Base-by-base conservation (phyloP, 805 yeast species). In the Starmerella kuoi region DNA sequence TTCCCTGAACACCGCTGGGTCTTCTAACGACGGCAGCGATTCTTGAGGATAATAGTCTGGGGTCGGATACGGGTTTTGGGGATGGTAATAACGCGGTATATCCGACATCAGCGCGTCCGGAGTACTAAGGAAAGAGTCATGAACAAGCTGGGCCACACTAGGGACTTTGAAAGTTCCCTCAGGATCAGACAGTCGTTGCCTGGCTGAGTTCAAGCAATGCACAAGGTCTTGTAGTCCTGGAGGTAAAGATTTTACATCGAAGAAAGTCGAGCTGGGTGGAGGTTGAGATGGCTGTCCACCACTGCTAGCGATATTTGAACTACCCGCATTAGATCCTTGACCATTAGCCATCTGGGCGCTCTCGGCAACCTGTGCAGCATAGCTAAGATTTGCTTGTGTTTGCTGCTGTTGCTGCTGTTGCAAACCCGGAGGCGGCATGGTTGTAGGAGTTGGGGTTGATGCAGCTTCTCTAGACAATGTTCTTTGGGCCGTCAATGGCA, bases 41-140 rank as follows among this genome's bases (percentile, higher is more conserved):
- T 81, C 91, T 57, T 77, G 84, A 2, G 98, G 98, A 62, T 84
- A 91, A 61, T 79, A 83, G 19, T 81, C 73, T 30, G 91, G 83
- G 6, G 94, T 84, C 22, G 95, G 94, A 57, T 81, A 93, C 41
- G 93, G 93, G 51, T 77, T 75, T 19, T 73, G 70, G 5, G 96
- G 88, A 37, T 72, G 73, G 58, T 85, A 77, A 58, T 73, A 71
- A 47, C 79, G 73, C 15, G 96, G 94, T 52, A 68, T 73, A 55
- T 88, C 96, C 2, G 94, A 79, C 58, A 88, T 94, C 45, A 77
- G 72, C 1, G 97, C 83, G 62, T 91, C 97, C 0, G 98, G 97
- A 59, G 96, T 85, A 55, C 82, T 81, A 52, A 83, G 66, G 45
- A 84, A 67, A 2, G 96, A 86, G 1, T 80, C 72, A 57, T 84